phyloP scores from a whole-genome alignment of 75 land plant genomes.

The Cunninghamia lanceolata region DNA sequence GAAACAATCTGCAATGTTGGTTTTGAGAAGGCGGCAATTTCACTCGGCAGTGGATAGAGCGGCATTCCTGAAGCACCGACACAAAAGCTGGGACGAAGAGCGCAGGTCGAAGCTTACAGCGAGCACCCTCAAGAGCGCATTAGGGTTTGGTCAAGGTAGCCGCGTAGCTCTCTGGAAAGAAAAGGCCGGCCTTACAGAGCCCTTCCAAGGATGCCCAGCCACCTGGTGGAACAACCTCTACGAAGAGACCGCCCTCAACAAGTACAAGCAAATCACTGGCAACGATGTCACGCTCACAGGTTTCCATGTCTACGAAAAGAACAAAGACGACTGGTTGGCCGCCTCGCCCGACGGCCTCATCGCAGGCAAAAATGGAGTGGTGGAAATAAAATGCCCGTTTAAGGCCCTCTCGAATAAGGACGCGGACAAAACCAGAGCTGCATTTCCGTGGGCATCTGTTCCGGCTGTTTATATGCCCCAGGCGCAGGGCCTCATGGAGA shows the following conservation, averaged over 20 bases:
- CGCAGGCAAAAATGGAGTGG: slow-evolving; percentile 34
- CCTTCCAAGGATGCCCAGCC: slow-evolving; percentile 52
- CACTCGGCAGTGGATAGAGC: neutral
- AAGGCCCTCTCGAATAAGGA: neutral
- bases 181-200: slow-evolving; percentile 51
- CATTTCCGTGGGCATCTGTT: slow-evolving; percentile 47
- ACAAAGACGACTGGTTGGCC: slow-evolving; percentile 60
- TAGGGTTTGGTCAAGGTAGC: slow-evolving; percentile 61
- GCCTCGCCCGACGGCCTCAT: slow-evolving; percentile 72
- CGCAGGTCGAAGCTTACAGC: slow-evolving; percentile 33
- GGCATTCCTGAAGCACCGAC: neutral
- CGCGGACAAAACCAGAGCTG: neutral
- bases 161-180: slow-evolving; percentile 64
- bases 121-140: slow-evolving; percentile 59
- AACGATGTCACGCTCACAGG: slow-evolving; percentile 32
- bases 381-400: slow-evolving; percentile 82
- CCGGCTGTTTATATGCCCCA: slow-evolving; percentile 69
- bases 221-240: slow-evolving; percentile 59
- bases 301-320: slow-evolving; percentile 47
- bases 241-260: slow-evolving; percentile 52
- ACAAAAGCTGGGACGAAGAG: neutral
- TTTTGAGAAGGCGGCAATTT: neutral
- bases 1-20: neutral
- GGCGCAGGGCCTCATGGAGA: slow-evolving; percentile 74
- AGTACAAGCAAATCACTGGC: slow-evolving; percentile 63